These are phyloP conservation scores for Calendula officinalis DNA, from an alignment of 129 eudicot species.

Conservation along the genomic window DNA sequence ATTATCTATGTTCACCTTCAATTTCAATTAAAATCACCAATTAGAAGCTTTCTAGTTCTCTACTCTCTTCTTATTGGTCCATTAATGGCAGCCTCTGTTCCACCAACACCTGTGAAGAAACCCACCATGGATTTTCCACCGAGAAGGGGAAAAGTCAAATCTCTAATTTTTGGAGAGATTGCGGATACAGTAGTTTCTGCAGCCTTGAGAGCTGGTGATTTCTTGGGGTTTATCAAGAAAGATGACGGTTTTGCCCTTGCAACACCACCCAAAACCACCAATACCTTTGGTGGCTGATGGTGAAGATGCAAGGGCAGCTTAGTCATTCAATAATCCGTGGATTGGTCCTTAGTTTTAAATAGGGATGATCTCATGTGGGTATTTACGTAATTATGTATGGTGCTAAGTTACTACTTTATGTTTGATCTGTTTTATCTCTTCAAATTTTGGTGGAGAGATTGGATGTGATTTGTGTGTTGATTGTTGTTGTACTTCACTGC, in stretches of 20 bases:
- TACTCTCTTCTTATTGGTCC: constrained; percentile 13
- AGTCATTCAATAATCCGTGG: constrained; percentile 21
- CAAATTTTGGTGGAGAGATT: constrained; percentile 31
- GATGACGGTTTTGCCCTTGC: constrained; percentile 16
- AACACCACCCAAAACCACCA: constrained; percentile 18
- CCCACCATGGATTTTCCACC: not conserved
- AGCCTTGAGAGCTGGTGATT: constrained; percentile 31
- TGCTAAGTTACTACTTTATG: not conserved
- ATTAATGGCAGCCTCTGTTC: constrained; percentile 24
- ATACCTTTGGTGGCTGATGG: constrained; percentile 7
- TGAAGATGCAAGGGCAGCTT: constrained; percentile 21
- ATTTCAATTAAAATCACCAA: not conserved
- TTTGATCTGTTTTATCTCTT: constrained; percentile 33
- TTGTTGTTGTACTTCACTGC: not conserved
- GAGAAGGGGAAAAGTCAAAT: constrained; percentile 19
- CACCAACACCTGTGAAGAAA: constrained; percentile 21
- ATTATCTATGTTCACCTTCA: not conserved
- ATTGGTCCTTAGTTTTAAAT: constrained; percentile 27
- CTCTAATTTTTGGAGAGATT: constrained; percentile 35
- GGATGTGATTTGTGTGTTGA: constrained; percentile 7
- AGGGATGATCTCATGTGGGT: constrained; percentile 24
- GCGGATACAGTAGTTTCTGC: constrained; percentile 15
- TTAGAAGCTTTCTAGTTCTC: not conserved
- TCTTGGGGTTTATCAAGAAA: constrained; percentile 10
- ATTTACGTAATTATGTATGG: not conserved